Evolutionary conservation across 2,329 filamentous ascomycete genomes (phyloP), one percentile per base, ranked within the genome.

Genomic region (Amylocarpus encephaloides): DNA sequence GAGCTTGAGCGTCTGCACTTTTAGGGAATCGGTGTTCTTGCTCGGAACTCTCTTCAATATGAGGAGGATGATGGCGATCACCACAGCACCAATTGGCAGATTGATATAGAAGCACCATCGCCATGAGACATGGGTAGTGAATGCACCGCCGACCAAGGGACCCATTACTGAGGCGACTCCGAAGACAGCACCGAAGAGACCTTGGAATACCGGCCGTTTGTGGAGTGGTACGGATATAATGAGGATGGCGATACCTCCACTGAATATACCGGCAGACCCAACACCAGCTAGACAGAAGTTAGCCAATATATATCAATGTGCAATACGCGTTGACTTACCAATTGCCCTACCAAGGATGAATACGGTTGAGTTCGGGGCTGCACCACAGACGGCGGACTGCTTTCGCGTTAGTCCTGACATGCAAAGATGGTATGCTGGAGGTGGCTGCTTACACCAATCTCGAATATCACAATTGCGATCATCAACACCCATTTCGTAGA

Each of bases 141-240:
- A 73, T 6, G 63, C 70, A n/a, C 71, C 72, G 22, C 72, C 71
- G 11, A 73, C 18, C 3, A 67, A 49, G 13, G 64, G 64, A 40
- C 64, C 73, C 12, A 53, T 47, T n/a, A 65, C 53, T 26, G 62
- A 62, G 7, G 64, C 60, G 22, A 67, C 49, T n/a, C 63, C 63
- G 43, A 63, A 64, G 15, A 65, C 56, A 16, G 61, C 61, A 26
- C 60, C 62, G 29, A 66, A 56, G 3, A 63, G 50, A 13, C 60
- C 61, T 43, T 61, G 59, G 43, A 60, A 64, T 46, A 62, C 55
- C 2, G 64, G 57, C n/a, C 64, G 50, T 45, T 61, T 62, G 10
- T 61, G 51, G 9, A 59, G 55, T 7, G 64, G 63, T 9, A 66
- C 57, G 0, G 58, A 56, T 29, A 59, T 49, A 12, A 60, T 54